phyloP scores from a whole-genome alignment of 257 asterid genomes.

The Solanum tarapatanum region DNA sequence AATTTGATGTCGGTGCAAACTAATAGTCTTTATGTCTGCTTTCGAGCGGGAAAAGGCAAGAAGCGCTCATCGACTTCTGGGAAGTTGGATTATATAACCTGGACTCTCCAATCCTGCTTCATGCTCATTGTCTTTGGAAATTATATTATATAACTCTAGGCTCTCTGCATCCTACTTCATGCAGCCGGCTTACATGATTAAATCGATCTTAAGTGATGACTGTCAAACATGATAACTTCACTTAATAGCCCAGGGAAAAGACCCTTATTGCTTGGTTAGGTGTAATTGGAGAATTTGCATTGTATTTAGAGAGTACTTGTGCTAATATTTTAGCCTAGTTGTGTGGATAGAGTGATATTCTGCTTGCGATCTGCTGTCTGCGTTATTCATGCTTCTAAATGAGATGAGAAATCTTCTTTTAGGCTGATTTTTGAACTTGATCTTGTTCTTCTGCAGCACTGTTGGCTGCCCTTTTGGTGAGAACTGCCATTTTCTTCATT shows the following conservation, averaged over 20 bases:
- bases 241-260: neutral
- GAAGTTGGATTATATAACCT: neutral
- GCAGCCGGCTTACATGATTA: neutral
- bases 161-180: neutral
- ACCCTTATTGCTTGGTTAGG: neutral
- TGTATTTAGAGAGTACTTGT: neutral
- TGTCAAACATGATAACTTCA: neutral
- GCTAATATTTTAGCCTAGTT: neutral
- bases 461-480: slow-evolving; percentile 67
- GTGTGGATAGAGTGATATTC: neutral
- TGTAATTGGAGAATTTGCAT: neutral
- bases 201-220: neutral
- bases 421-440: neutral
- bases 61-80: neutral
- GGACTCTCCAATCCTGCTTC: neutral
- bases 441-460: slow-evolving; percentile 31
- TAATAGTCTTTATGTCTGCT: neutral
- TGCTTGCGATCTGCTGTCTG: neutral
- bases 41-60: neutral
- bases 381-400: neutral
- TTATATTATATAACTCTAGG: neutral
- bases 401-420: neutral
- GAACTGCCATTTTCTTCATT: slow-evolving; percentile 87
- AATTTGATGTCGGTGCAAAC: neutral
- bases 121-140: neutral